phyloP scores from a whole-genome alignment of 192 early-diverging fungal species.

The Gonapodya sp. region DNA sequence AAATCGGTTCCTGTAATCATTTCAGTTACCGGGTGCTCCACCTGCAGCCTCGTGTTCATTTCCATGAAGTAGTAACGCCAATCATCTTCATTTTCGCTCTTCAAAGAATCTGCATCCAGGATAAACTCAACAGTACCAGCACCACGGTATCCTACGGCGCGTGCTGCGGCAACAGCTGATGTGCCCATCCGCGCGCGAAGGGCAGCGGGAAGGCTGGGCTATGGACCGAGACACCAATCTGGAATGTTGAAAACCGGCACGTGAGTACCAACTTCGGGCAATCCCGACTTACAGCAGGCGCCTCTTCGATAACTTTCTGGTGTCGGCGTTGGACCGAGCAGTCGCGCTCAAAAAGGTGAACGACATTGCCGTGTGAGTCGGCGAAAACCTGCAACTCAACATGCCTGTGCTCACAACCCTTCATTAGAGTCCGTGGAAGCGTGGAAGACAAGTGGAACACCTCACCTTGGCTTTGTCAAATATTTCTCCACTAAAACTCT shows the following conservation, averaged over 20 bases:
- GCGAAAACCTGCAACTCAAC: conserved; percentile 96
- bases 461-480: conserved; percentile 61
- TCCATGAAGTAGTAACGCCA: conserved; percentile 87
- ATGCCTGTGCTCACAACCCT: conserved; percentile 33
- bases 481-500: conserved; percentile 88
- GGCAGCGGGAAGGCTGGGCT: conserved; percentile 63
- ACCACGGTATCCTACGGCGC: conserved; percentile 85
- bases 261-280: no score
- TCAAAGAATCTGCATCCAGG: conserved; percentile 70
- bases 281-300: conserved; percentile 61
- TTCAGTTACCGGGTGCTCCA: conserved; percentile 96
- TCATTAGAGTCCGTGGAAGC: not conserved
- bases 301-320: conserved; percentile 95
- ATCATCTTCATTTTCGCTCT: conserved; percentile 20
- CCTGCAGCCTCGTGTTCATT: conserved; percentile 91
- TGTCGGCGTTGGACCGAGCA: conserved; percentile 90
- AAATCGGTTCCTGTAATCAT: conserved; percentile 90
- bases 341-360: conserved; percentile 92
- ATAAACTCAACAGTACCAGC: conserved; percentile 98
- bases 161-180: conserved; percentile 87
- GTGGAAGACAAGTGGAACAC: no score
- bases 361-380: conserved; percentile 74
- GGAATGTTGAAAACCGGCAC: not conserved
- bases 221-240: not conserved
- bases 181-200: conserved; percentile 62